phyloP scores from a whole-genome alignment of 768 basidiomycete species.

The Lactarius quietus region DNA sequence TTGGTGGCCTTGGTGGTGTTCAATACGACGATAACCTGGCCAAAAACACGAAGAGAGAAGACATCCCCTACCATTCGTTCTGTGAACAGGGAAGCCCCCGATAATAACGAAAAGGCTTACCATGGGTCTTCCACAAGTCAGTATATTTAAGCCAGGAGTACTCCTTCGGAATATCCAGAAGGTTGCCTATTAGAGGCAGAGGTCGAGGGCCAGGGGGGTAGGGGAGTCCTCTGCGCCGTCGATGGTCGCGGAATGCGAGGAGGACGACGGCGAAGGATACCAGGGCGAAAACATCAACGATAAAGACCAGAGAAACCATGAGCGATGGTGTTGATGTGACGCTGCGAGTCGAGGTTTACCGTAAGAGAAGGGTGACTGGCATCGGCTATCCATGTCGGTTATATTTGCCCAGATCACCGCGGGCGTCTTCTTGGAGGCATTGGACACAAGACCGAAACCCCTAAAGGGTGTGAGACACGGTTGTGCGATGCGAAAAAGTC shows the following conservation, averaged over 20 bases:
- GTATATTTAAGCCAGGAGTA: slow-evolving; percentile 5
- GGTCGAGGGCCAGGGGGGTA: slow-evolving; percentile 5
- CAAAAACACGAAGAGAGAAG: slow-evolving; percentile 36
- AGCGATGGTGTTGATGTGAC: background rate
- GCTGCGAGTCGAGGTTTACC: background rate
- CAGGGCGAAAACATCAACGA: background rate
- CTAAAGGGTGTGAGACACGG: background rate
- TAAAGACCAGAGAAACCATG: background rate
- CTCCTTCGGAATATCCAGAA: slow-evolving; percentile 5
- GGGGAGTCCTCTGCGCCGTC: background rate
- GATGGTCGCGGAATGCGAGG: background rate
- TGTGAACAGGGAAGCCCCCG: background rate
- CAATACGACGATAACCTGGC: slow-evolving; percentile 47
- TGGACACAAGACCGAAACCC: background rate
- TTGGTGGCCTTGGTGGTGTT: slow-evolving; percentile 43
- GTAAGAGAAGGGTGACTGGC: background rate
- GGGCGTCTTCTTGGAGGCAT: background rate
- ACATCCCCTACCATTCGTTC: background rate
- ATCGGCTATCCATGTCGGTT: background rate
- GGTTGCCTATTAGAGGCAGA: background rate
- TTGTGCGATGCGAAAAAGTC: background rate
- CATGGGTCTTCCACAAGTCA: background rate
- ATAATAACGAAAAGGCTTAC: background rate
- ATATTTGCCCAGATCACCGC: background rate
- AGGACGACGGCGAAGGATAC: background rate